Evolutionary conservation across 163 green algal genomes (phyloP), one percentile per base, ranked within the genome.

Genomic region (Trebouxia gelatinosa): DNA sequence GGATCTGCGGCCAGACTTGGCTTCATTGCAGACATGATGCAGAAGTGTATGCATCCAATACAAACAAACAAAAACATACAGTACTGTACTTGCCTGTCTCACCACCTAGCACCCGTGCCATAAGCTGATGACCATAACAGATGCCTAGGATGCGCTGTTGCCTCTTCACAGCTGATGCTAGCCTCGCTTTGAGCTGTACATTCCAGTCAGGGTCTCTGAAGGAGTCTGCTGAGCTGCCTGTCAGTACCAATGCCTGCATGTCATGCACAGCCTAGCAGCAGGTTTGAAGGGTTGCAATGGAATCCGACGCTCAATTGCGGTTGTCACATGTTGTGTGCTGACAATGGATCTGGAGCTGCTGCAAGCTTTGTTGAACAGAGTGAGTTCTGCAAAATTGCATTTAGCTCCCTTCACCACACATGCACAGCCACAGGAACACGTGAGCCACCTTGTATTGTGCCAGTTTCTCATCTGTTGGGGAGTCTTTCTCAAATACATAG

Each of bases 61-160:
- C n/a, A n/a, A n/a, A n/a, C n/a, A n/a, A 54, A 13, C 43, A 54
- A 54, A 23, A 54, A 54, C 13, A 54, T 13, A 54, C 43, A 54
- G 9, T 54, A 54, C 43, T 23, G 43, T 54, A 54, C 9, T 54
- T 54, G 11, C 77, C 77, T 29, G 66, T 67, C 2, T 62, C 28
- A n/a, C 77, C 77, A 26, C 77, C 77, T 37, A 81, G 37, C 23
- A 62, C 50, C 23, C 66, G 48, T 2, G 77, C 48, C 66, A 81
- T 70, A 19, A 77, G 28, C 38, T 81, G 77, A 37, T 75, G 58
- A 7, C 77, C 77, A 72, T 78, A 81, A 37, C 77, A 81, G 35
- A 81, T 59, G 3, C 50, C 77, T 28, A 81, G 40, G 37, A 78
- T 74, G 23, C 66, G 66, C 37, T 81, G 77, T 35, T 50, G 26